Base-by-base conservation (phyloP, 768 basidiomycete genomes). In the Suillus sp. region DNA sequence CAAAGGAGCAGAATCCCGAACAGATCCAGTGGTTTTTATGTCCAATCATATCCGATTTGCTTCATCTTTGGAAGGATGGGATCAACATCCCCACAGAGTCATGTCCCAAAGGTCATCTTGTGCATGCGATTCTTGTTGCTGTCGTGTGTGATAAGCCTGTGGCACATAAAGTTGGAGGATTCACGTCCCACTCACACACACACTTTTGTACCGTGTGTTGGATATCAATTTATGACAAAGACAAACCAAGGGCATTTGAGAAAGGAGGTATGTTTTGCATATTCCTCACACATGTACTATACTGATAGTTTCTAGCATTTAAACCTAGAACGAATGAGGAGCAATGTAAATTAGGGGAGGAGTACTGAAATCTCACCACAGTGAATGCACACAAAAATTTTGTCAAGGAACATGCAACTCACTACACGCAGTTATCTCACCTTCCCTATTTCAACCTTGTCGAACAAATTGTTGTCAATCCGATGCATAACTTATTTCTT, bases 401-500 rank as follows among this genome's bases (percentile, higher is more conserved):
- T 30, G 65, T 72, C 34, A 65, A 59, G 16, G 42, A 59, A 18
- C 43, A 67, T 61, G 71, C 65, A 0, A 66, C 61, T 2, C 68
- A 67, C 32, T 75, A 70, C 68, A 65, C 65, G 4, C 69, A 77
- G 60, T 61, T 78, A 0, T 64, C 66, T 22, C 59, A 66, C 1
- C 65, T 78, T 0, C 71, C 74, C 0, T 77, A 78, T 59, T 77
- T 77, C 35, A 59, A 78, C 61, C 40, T 72, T 1, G 62, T 66
- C 20, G 50, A 61, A 3, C 71, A 74, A 66, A 66, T 70, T 9
- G 67, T 76, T 1, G 68, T 77, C 13, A 76, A 76, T 60, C 76
- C 72, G 0, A 77, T 77, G 76, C 72, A 77, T 56, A 77, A 73
- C 35, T 51, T 77, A 2, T 70, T 75, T n/a, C 68, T 74, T 4